Percentiles rank a stretch among this genome's conserved stretches.
Evolutionary conservation across 148 eudicot species (phyloP).

Genomic region (Vaccinium darrowii): DNA sequence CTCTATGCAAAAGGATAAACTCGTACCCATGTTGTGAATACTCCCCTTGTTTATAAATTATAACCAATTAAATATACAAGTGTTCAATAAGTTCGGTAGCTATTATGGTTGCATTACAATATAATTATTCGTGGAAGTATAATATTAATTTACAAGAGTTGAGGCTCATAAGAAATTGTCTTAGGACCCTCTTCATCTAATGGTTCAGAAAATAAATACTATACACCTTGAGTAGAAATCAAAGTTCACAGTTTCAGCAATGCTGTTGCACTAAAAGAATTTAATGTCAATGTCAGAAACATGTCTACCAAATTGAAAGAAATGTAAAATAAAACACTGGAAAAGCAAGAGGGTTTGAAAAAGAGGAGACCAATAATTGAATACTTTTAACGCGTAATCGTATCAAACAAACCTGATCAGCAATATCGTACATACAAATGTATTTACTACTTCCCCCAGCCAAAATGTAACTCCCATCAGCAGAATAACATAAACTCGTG

Average conservation of each 20-base stretch:
- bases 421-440: conserved; percentile 95
- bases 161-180: no score
- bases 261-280: not conserved
- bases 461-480: conserved; percentile 95
- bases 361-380: not conserved
- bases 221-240: not conserved
- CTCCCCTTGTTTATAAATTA: not conserved
- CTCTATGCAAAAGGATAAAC: no score
- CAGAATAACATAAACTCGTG: conserved; percentile 87
- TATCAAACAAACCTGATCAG: conserved; percentile 77
- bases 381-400: not conserved
- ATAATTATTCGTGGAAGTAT: not conserved
- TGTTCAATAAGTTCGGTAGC: not conserved
- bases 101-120: not conserved
- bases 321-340: not conserved
- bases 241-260: not conserved
- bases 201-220: no score
- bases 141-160: no score
- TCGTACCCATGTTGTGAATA: not conserved
- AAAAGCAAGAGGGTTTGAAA: not conserved
- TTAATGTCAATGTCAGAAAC: not conserved
- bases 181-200: no score
- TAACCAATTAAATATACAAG: not conserved
- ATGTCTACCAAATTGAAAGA: not conserved
- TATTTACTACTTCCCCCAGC: conserved; percentile 97